Base-by-base conservation (phyloP, 2,329 filamentous ascomycete species). In the Verruconis gallopava region DNA sequence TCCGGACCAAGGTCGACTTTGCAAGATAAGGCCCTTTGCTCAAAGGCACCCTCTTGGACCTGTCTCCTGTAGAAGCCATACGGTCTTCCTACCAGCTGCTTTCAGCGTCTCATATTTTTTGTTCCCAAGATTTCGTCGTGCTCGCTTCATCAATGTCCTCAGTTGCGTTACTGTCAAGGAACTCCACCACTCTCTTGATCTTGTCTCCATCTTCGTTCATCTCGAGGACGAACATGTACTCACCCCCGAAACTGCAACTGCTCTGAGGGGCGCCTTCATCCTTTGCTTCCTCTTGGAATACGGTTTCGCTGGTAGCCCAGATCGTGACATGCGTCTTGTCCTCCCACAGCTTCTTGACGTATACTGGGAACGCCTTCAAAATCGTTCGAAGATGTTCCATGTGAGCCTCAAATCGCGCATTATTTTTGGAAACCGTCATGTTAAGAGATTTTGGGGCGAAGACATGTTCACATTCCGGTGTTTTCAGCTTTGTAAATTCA, bases 201-300 rank as follows among this genome's bases (percentile, higher is more conserved):
- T 51, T 54, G 30, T 52, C 47, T 3, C 54, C 54, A 5, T 33
- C 46, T 30, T 49, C 46, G 47, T 58, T 49, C 47, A 59, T 52
- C 17, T 46, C 50, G 3, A 59, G 46, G 11, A 59, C 47, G 37
- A 57, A 59, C 4, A 60, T 46, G 38, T 58, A 60, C 45, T 60
- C 56, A 9, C 55, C 56, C 15, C 44, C 41, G 41, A 52, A 57
- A 3, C 40, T 41, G 55, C 56, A 59, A 19, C 53, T 51, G 13
- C 50, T 46, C 14, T 46, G 44, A 3, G 37, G 35, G 11, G 46
- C 21, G 3, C 41, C 42, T 2, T 41, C 43, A 28, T 53, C 53
- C 38, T 47, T 57, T 9, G 48, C 50, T 12, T 56, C 50, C 1
- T 51, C 48, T 5, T 43, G 49, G 37, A 57, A 56, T n/a, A 44